phyloP scores from a whole-genome alignment of 2,329 filamentous ascomycete species.

The Fusarium pininemorale region DNA sequence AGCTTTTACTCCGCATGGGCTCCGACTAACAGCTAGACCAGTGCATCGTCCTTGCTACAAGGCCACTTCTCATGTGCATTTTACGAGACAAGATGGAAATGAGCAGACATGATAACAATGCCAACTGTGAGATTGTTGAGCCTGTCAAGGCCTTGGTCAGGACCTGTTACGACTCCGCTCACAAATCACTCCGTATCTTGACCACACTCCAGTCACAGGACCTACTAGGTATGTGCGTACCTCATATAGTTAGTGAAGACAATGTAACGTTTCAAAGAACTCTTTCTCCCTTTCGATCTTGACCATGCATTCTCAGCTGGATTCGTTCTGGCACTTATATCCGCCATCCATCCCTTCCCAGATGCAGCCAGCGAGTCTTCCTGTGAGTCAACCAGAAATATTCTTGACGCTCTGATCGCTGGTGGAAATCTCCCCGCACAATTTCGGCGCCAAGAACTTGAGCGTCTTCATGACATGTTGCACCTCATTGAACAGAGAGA shows the following conservation, averaged over 20 bases:
- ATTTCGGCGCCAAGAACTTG: neutral
- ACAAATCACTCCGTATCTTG: neutral
- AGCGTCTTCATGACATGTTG: neutral
- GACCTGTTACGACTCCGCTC: neutral
- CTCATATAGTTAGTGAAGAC: neutral
- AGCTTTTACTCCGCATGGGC: accelerated
- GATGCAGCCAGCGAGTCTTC: neutral
- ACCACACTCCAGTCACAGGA: neutral
- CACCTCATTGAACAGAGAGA: neutral
- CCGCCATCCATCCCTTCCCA: neutral
- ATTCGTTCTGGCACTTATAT: neutral
- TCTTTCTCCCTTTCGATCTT: neutral
- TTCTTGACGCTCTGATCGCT: neutral
- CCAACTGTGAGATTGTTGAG: neutral
- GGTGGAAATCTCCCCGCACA: neutral
- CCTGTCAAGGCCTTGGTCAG: neutral
- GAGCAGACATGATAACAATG: neutral
- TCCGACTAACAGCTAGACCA: neutral
- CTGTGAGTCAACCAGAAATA: neutral
- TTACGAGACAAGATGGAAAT: neutral
- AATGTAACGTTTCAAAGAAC: accelerated
- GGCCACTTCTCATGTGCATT: neutral
- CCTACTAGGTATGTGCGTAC: neutral
- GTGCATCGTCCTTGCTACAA: neutral
- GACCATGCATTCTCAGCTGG: neutral